Conservation (phyloP, 768 basidiomycete species). For the Termitomyces sp. region DNA sequence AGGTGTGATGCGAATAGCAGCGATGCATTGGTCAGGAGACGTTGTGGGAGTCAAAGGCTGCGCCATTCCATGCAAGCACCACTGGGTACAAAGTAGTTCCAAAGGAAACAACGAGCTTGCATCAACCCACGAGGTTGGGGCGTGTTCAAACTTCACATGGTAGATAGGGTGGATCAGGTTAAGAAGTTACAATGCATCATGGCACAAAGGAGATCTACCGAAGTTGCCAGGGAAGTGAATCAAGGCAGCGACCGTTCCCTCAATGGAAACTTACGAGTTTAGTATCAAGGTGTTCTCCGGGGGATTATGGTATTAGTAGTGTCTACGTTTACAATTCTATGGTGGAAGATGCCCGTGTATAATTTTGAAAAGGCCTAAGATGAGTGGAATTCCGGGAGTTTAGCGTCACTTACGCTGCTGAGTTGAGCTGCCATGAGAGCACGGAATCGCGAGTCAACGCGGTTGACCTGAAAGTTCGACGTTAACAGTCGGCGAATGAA, state of each 20-base stretch:
- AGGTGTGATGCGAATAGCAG: constrained; percentile 13
- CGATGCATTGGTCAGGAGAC: constrained; percentile 2
- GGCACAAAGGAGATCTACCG: not conserved
- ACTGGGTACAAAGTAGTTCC: not conserved
- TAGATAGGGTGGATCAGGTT: constrained; percentile 7
- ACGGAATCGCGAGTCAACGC: constrained; percentile 76
- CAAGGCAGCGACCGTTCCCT: too few species aligned
- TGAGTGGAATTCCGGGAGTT: not conserved
- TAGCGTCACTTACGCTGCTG: constrained; percentile 38
- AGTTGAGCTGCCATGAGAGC: constrained; percentile 89
- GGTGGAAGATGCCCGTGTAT: not conserved
- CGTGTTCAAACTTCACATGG: constrained; percentile 8
- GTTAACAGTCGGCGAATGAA: not conserved
- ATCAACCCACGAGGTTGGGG: constrained; percentile 16
- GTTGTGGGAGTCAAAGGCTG: constrained; percentile 19
- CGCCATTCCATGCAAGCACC: constrained; percentile 10
- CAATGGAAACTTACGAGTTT: too few species aligned
- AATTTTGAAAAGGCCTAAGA: not conserved
- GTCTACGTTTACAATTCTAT: constrained; percentile 1
- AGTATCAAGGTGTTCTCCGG: not conserved
- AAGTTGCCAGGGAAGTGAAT: not conserved
- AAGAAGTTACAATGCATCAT: constrained; percentile 4
- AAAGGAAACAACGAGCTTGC: constrained; percentile 9
- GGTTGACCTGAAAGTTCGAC: constrained; percentile 46
- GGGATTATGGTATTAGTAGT: constrained; percentile 5